Evolutionary conservation across 371 early-diverging fungal species (phyloP), one percentile per base, ranked within the genome.

Genomic region (Cokeromyces recurvatus): DNA sequence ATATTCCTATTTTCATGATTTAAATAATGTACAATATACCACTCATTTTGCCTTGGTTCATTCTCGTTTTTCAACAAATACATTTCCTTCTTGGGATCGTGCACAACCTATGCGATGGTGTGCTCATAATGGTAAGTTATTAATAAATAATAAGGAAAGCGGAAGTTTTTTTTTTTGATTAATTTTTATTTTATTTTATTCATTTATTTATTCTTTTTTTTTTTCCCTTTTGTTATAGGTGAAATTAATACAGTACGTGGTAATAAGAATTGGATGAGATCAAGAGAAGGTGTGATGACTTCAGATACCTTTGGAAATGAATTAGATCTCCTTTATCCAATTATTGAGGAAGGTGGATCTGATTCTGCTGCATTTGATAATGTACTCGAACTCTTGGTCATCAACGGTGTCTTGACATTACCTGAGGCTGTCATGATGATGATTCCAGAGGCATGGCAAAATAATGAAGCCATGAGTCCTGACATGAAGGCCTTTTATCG

Each of bases 181-280:
- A 20, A 32, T 11, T 12, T 14, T 12, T 20, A n/a, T 4, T 17
- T 25, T 35, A 16, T 35, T 16, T 39, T 32, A 20, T 27, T 17
- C n/a, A n/a, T n/a, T n/a, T n/a, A n/a, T n/a, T n/a, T n/a, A n/a
- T 29, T 29, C 29, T 11, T 21, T 19, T 23, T 35, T 42, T 31
- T 41, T 43, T 24, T 24, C 23, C 36, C 20, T 31, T 23, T 14
- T 51, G 16, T 21, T 43, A 20, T 62, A 89, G 89, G 90, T 68
- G 97, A 97, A 69, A 97, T 97, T 63, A 97, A 97, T 66, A 96
- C 98, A 5, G 79, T 97, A 25, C 86, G 94, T 46, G 98, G 98
- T 32, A 97, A 97, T 82, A 95, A 93, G 71, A 96, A 95, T 78
- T 95, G 96, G 95, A 96, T 95, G 95, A 85, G 94, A 24, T 92